Base-by-base conservation (phyloP, 805 yeast species). In the Yamadazyma philogaea region DNA sequence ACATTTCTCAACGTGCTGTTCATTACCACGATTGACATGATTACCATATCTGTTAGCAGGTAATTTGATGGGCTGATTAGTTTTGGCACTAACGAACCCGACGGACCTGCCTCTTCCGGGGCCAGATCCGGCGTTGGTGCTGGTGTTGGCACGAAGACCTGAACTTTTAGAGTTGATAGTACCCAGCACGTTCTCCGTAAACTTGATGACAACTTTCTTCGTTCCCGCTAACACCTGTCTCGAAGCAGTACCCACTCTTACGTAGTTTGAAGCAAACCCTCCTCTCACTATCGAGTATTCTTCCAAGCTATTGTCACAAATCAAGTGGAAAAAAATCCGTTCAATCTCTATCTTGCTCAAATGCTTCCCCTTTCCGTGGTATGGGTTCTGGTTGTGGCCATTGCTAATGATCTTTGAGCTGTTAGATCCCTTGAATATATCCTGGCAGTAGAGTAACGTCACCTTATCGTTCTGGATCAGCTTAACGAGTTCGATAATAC, bases 231-330 rank as follows among this genome's bases (percentile, higher is more conserved):
- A 53, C 1, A 88, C 68, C 1, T 54, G 55, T 12, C 61, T 54
- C 0, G 89, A 80, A n/a, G 72, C 64, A 1, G 70, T 67, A 0
- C 96, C 96, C 1, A 72, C 51, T 48, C 71, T 72, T 4, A 90
- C 75, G 55, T 91, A 91, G 40, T 85, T 84, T 1, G 84, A 68
- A 0, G 95, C 85, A 66, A 83, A 90, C 0, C 96, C 95, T 16
- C 75, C 79, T 51, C 81, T 86, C 72, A 81, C 78, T 5, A 82
- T 68, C 2, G 88, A 77, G 53, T 81, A 84, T 57, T 90, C 97
- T 44, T 72, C 73, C 27, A 93, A 60, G 11, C 81, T 73, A 18
- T 78, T 77, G 43, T 80, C 79, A 8, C 85, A 76, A 20, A 87
- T 74, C 45, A 93, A 64, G 50, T 83, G 83, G 59, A 87, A 89